Evolutionary conservation across 2,329 filamentous ascomycete species (phyloP).

Genomic region (Cercospora sp.): DNA sequence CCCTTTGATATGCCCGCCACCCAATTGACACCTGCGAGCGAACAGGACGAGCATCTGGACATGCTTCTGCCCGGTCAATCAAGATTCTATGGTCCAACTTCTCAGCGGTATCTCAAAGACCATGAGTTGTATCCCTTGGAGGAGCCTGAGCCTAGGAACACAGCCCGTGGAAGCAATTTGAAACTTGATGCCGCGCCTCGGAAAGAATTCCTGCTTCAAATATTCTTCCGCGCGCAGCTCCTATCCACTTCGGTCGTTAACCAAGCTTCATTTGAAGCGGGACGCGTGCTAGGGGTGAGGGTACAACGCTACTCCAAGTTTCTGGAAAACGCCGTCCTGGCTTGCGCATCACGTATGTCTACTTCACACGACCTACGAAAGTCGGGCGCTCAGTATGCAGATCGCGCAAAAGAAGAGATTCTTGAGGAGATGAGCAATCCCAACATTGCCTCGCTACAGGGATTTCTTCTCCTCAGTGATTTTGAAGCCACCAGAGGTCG

Average conservation of each 20-base stretch:
- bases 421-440: not conserved
- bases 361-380: not conserved
- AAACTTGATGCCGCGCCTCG: not conserved
- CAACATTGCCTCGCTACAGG: not conserved
- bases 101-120: not conserved
- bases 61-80: not conserved
- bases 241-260: not conserved
- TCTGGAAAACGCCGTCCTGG: not conserved
- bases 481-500: not conserved
- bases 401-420: not conserved
- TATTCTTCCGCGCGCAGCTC: not conserved
- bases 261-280: not conserved
- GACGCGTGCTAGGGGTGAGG: not conserved
- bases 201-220: not conserved
- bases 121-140: not conserved
- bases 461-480: not conserved
- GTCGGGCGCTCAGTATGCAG: not conserved
- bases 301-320: not conserved
- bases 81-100: not conserved
- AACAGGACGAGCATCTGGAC: not conserved
- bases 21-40: not conserved
- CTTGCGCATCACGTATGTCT: not conserved
- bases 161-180: not conserved
- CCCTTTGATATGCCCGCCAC: not conserved
- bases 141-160: not conserved